Evolutionary conservation across 1,139 yeast species (phyloP).

Genomic region (Wickerhamiella infanticola): DNA sequence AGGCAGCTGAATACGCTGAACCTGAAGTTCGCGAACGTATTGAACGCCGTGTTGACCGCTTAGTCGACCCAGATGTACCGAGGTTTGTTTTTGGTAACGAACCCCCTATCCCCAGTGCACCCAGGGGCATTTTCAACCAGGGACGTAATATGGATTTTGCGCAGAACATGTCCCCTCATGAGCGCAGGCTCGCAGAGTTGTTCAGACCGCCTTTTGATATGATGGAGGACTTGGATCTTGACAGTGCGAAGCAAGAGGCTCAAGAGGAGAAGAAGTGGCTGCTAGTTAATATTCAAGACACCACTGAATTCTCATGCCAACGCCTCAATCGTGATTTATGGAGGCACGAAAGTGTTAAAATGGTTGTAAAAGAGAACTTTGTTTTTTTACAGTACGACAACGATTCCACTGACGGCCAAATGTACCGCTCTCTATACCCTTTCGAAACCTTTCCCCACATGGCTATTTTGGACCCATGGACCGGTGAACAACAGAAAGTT

Average conservation of each 20-base stretch:
- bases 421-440: constrained; percentile 58
- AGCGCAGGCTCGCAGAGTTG: constrained; percentile 56
- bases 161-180: constrained; percentile 39
- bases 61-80: constrained; percentile 32
- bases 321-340: constrained; percentile 85
- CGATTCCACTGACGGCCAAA: constrained; percentile 59
- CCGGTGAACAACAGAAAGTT: constrained; percentile 70
- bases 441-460: constrained; percentile 65
- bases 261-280: constrained; percentile 61
- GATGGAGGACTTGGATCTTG: constrained; percentile 50
- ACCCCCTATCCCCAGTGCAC: constrained; percentile 10
- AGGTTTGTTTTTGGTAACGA: constrained; percentile 6
- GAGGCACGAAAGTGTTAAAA: constrained; percentile 58
- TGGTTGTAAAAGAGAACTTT: constrained; percentile 48
- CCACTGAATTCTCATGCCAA: constrained; percentile 75
- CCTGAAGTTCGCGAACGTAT: constrained; percentile 54
- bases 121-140: constrained; percentile 40
- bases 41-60: constrained; percentile 65
- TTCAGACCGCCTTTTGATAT: constrained; percentile 92
- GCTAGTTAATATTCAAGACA: constrained; percentile 72
- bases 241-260: constrained; percentile 56
- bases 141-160: constrained; percentile 12
- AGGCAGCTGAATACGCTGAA: constrained; percentile 37
- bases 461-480: constrained; percentile 83
- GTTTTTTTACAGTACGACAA: constrained; percentile 50